These are phyloP conservation scores for Besnoitia besnoiti DNA, from an alignment of 169 alveolate species.

Conservation along the genomic window DNA sequence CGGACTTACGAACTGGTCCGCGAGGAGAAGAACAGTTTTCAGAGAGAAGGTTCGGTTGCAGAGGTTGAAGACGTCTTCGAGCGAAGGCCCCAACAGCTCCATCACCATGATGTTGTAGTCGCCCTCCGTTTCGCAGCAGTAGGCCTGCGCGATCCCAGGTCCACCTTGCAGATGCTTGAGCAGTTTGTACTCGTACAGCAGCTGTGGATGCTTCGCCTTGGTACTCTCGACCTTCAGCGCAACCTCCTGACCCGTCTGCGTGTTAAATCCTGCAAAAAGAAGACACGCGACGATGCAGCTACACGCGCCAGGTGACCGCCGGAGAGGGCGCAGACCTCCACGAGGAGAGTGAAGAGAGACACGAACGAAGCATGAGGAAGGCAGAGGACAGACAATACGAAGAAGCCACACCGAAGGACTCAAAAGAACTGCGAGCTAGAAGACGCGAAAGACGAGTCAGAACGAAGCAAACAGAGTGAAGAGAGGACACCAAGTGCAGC, in stretches of 20 bases:
- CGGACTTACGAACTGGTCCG: conserved; percentile 92
- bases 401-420: too few relatives aligned
- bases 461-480: not conserved
- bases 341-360: not conserved
- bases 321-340: not conserved
- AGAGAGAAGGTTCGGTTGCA: conserved; percentile 94
- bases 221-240: conserved; percentile 74
- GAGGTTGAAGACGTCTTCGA: conserved; percentile 84
- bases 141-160: conserved; percentile 65
- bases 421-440: too few relatives aligned
- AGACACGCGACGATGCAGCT: not conserved
- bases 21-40: conserved; percentile 94
- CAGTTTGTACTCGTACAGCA: conserved; percentile 76
- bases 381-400: too few relatives aligned
- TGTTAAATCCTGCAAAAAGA: conserved; percentile 48
- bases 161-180: conserved; percentile 72
- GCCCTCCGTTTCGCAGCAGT: conserved; percentile 73
- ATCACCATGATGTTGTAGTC: conserved; percentile 82
- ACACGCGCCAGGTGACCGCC: not conserved
- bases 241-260: conserved; percentile 76
- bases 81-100: conserved; percentile 85
- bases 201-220: conserved; percentile 82
- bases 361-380: too few relatives aligned
- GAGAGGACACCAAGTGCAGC: not conserved
- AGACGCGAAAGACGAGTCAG: not conserved